Evolutionary conservation across 805 yeast genomes (phyloP), one percentile per base, ranked within the genome.

Genomic region (Saccharomycopsis sp.): DNA sequence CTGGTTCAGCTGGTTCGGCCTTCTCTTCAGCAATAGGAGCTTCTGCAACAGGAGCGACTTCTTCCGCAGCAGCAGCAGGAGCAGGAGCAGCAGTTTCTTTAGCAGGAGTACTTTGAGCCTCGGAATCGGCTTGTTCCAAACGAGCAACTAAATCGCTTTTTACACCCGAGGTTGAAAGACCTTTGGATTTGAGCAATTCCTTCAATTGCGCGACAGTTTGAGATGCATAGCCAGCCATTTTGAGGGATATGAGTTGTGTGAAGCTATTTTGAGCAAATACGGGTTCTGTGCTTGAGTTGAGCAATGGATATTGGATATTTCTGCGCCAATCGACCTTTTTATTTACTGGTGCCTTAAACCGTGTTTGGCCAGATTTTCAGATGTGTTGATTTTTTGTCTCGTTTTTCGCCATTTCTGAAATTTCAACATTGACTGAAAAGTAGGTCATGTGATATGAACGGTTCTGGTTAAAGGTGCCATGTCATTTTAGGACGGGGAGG

Each of bases 151-250:
- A 74, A 56, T 90, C 97, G 50, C 86, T 84, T 71, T 93, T 93
- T 65, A 89, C 84, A 22, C 98, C 98, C 47, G 80, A 80, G 3
- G 77, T 75, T 1, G 94, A 70, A 55, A 93, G 78, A 0, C 86
- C 87, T 62, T 84, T 83, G 22, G 78, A 72, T 65, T 86, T 85
- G 65, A 93, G 78, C 58, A 81, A 67, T 62, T 87, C 96, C 70
- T 89, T 92, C 71, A 93, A 79, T 75, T 91, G 96, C 19, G 86
- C 84, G 55, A 91, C 97, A 1, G 92, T 86, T 63, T 82, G 78
- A n/a, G 84, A 67, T n/a, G 82, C 68, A 69, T 84, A 86, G 9
- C 78, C 78, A 17, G 82, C 63, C 85, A 83, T 82, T 58, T 50
- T 50, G 38, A 7, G 12, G n/a, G n/a, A n/a, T n/a, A n/a, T n/a